Base-by-base conservation (phyloP, 768 basidiomycete species). In the Tulasnella sp. region DNA sequence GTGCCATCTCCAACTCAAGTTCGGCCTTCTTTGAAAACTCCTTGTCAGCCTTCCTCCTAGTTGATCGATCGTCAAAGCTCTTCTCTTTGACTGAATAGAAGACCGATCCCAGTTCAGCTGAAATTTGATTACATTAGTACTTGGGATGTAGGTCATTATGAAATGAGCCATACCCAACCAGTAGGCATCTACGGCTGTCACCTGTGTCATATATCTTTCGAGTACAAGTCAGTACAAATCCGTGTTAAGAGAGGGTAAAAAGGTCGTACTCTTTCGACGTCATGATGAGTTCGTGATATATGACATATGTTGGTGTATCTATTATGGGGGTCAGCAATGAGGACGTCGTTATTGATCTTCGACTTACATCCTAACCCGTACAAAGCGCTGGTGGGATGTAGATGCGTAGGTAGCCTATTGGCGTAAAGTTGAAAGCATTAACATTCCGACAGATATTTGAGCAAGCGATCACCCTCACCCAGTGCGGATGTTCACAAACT, bases 11-110 rank as follows among this genome's bases (percentile, higher is more conserved):
- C 22, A 79, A 81, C 69, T 98, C 91, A 10, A 95, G 67, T 65
- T 96, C 90, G 1, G 90, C 88, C 62, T 76, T 79, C 66, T 80
- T 87, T 24, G 85, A 88, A 66, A 96, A 95, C 63, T 96, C 92
- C 40, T 82, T 75, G 62, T 92, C 88, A 10, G 85, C 79, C 54
- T 77, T 76, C 8, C 81, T 74, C 44, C 83, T 72, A 53, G 76
- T 78, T 19, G 66, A 48, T 15, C 87, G 83, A 53, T 86, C 91
- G 61, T 95, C 91, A 61, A 98, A 96, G 70, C 88, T 88, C 73
- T 95, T 95, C 69, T 96, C 92, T 63, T 91, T 84, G 46, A 95
- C 92, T 22, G 91, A 92, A 70, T 89, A 98, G 73, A 95, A 96
- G 15, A 95, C 90, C 47, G 87, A 86, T 56, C 92, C 92, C 34